Evolutionary conservation across 805 yeast species (phyloP).

Genomic region (Saturnispora hagleri): DNA sequence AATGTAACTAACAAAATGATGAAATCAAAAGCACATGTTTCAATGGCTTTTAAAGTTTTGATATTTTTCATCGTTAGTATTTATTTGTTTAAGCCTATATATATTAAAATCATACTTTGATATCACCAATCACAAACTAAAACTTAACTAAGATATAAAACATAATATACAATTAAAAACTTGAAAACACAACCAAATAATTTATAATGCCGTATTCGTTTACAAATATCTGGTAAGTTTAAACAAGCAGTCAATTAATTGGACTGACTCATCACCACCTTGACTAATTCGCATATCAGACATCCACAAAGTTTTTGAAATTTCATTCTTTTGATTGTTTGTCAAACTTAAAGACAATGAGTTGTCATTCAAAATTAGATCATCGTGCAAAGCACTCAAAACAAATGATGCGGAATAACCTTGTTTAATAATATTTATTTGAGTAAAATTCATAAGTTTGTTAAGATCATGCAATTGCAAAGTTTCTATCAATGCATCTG

Average conservation of each 20-base stretch:
- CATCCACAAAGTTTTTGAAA: conserved; percentile 59
- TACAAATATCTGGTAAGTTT: conserved; percentile 37
- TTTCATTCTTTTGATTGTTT: conserved; percentile 53
- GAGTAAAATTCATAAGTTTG: conserved; percentile 20
- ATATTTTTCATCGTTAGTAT: neutral
- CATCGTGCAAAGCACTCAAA: conserved; percentile 26
- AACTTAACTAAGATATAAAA: neutral
- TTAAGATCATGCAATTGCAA: conserved; percentile 19
- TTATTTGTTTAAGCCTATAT: neutral
- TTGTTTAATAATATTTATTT: conserved; percentile 21
- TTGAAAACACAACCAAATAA: neutral
- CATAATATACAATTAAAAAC: neutral
- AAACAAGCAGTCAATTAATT: conserved; percentile 55
- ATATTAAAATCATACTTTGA: neutral
- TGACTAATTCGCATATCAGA: conserved; percentile 66
- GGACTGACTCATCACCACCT: conserved; percentile 87
- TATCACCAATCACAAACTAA: neutral
- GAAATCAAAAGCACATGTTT: neutral
- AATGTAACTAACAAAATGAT: too few species aligned
- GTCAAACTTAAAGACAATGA: conserved; percentile 36
- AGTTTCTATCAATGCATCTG: conserved; percentile 14
- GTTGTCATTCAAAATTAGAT: conserved; percentile 25
- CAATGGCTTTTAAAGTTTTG: neutral
- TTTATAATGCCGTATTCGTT: neutral
- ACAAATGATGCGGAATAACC: conserved; percentile 28